phyloP scores from a whole-genome alignment of 257 asterid genomes.

The Marsdenia floribunda region DNA sequence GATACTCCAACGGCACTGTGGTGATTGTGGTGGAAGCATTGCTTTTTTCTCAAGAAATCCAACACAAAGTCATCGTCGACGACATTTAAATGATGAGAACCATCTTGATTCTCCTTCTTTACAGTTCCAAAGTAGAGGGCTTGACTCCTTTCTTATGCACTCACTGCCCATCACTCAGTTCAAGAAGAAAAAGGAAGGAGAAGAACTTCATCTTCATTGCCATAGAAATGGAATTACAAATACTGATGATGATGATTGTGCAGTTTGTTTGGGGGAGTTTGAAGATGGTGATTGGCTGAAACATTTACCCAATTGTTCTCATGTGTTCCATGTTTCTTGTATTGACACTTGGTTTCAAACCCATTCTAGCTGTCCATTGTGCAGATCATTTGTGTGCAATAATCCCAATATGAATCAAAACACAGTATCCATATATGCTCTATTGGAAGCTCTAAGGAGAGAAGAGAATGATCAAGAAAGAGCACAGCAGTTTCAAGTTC shows the following conservation, averaged over 20 bases:
- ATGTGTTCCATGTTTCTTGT: constrained; percentile 65
- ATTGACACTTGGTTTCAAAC: constrained; percentile 78
- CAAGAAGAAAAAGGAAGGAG: constrained; percentile 27
- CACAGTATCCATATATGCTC: constrained; percentile 20
- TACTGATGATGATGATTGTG: constrained; percentile 30
- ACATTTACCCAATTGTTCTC: constrained; percentile 53
- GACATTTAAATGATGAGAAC: constrained; percentile 29
- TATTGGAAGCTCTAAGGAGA: constrained; percentile 37
- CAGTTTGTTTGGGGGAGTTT: constrained; percentile 69
- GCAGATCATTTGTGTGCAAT: constrained; percentile 35
- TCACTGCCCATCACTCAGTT: constrained; percentile 62
- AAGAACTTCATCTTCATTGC: not conserved
- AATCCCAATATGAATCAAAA: constrained; percentile 8
- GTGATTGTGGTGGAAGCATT: constrained; percentile 1
- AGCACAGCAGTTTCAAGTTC: constrained; percentile 20
- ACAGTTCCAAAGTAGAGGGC: constrained; percentile 48
- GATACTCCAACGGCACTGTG: constrained; percentile 36
- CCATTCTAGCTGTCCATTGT: constrained; percentile 71
- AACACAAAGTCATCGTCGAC: constrained; percentile 23
- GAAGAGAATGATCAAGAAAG: constrained; percentile 39
- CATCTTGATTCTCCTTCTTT: constrained; percentile 39
- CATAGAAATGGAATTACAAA: too few species aligned
- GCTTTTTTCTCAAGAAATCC: constrained; percentile 22
- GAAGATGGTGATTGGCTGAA: constrained; percentile 66
- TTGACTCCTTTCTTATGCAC: constrained; percentile 45